phyloP scores from a whole-genome alignment of 495 filamentous ascomycete genomes.

The Neurospora sp. region DNA sequence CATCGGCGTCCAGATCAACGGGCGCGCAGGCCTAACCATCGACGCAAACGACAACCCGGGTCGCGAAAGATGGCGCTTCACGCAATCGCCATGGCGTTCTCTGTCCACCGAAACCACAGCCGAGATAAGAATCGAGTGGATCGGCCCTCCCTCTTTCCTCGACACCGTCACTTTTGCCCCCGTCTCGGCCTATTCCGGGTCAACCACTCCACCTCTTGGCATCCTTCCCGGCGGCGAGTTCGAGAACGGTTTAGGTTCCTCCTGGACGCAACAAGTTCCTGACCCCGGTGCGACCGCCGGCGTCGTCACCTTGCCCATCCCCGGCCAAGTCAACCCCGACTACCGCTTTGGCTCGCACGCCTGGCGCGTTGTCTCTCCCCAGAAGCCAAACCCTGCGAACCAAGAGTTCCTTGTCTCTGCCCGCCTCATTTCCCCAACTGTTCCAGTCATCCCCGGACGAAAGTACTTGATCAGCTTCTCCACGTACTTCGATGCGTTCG shows the following conservation, averaged over 20 bases:
- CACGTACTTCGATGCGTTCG: not conserved
- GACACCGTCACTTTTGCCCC: conserved; percentile 6
- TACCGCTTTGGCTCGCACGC: not conserved
- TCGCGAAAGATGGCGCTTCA: not conserved
- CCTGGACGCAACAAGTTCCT: not conserved
- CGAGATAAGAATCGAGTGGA: not conserved
- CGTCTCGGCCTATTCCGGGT: not conserved
- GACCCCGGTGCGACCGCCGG: not conserved
- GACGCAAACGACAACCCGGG: not conserved
- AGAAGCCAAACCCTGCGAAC: not conserved
- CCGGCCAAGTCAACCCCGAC: not conserved
- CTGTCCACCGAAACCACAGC: not conserved
- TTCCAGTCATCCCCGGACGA: not conserved
- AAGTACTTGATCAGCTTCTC: conserved; percentile 3
- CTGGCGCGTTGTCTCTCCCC: not conserved
- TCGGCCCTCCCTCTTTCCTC: not conserved
- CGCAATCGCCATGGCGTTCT: not conserved
- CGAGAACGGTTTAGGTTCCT: not conserved
- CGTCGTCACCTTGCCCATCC: not conserved
- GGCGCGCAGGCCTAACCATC: not conserved
- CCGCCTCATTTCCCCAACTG: not conserved
- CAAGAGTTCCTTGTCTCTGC: conserved; percentile 1
- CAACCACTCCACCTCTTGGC: not conserved
- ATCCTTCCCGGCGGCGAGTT: conserved; percentile 3
- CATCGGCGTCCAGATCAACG: not conserved